These are phyloP conservation scores for Rubroboletus pulcherrimus DNA, from an alignment of 768 basidiomycete species.

Conservation along the genomic window DNA sequence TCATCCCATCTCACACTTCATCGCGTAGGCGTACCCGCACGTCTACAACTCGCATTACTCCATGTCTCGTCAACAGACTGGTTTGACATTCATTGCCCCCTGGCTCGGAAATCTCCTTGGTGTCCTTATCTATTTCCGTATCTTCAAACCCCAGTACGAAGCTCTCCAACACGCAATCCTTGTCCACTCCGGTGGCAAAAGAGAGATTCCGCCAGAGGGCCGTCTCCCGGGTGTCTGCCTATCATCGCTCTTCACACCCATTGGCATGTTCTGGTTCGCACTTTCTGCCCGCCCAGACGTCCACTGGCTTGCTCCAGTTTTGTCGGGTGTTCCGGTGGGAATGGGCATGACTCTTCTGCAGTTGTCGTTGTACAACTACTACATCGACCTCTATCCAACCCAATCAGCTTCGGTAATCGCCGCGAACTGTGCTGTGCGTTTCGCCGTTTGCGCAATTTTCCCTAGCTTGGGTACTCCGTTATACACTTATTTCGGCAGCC, in stretches of 20 bases:
- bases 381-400: constrained; percentile 26
- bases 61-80: constrained; percentile 20
- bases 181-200: constrained; percentile 15
- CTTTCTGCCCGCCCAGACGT: constrained; percentile 19
- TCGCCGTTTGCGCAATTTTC: constrained; percentile 10
- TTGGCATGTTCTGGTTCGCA: constrained; percentile 29
- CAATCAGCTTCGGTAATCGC: constrained; percentile 24
- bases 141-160: constrained; percentile 23
- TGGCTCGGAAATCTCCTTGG: constrained; percentile 23
- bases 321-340: constrained; percentile 26
- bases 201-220: constrained; percentile 17
- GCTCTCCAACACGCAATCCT: constrained; percentile 11
- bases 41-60: constrained; percentile 19
- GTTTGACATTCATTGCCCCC: constrained; percentile 22
- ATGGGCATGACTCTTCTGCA: constrained; percentile 28
- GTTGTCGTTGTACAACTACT: constrained; percentile 24
- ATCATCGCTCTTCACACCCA: constrained; percentile 16
- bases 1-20: background rate
- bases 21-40: constrained; percentile 18
- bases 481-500: constrained; percentile 18
- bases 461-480: constrained; percentile 19
- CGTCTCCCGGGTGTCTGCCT: constrained; percentile 20
- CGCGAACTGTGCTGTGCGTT: constrained; percentile 20
- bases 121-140: constrained; percentile 20
- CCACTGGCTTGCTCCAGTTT: constrained; percentile 19